Percentiles rank a stretch among this genome's conserved stretches.
Conservation (phyloP, 2,329 filamentous ascomycete genomes). For the Calonectria multiphialidica region DNA sequence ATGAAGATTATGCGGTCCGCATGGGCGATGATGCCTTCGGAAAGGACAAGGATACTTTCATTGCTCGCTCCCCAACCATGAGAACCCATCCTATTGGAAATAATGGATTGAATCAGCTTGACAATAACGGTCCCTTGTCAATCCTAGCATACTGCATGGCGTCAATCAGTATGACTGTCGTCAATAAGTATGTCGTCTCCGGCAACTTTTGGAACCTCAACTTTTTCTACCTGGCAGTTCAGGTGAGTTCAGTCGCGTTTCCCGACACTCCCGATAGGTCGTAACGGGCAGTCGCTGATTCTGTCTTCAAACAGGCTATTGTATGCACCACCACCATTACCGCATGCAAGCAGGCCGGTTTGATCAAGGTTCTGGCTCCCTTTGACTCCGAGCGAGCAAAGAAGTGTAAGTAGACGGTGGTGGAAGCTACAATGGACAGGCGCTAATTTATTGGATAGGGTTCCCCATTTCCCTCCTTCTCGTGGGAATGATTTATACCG, state of each 20-base stretch:
- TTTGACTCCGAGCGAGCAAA: conserved; percentile 92
- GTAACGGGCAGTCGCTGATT: conserved; percentile 11
- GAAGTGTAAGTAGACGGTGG: conserved; percentile 75
- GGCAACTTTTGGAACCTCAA: conserved; percentile 94
- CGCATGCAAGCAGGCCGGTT: conserved; percentile 80
- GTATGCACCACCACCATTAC: conserved; percentile 91
- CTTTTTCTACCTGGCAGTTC: conserved; percentile 92
- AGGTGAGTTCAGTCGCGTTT: conserved; percentile 70
- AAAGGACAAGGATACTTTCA: conserved; percentile 66
- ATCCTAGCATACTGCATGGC: conserved; percentile 92
- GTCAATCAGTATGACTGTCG: conserved; percentile 99
- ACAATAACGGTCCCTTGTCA: conserved; percentile 83
- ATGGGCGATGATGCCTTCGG: conserved; percentile 71
- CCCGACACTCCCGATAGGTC: not conserved
- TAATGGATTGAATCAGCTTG: conserved; percentile 56
- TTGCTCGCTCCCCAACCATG: conserved; percentile 45
- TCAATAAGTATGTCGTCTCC: conserved; percentile 98
- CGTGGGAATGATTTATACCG: conserved; percentile 99
- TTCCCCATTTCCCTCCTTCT: conserved; percentile 96
- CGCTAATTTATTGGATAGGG: conserved; percentile 67
- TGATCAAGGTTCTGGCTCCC: conserved; percentile 84
- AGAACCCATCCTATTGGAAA: conserved; percentile 33
- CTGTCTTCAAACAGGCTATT: conserved; percentile 71
- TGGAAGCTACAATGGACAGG: not conserved
- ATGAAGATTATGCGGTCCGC: conserved; percentile 81